Conservation (phyloP, 441 rosid genomes). For the Mallotus japonicus region DNA sequence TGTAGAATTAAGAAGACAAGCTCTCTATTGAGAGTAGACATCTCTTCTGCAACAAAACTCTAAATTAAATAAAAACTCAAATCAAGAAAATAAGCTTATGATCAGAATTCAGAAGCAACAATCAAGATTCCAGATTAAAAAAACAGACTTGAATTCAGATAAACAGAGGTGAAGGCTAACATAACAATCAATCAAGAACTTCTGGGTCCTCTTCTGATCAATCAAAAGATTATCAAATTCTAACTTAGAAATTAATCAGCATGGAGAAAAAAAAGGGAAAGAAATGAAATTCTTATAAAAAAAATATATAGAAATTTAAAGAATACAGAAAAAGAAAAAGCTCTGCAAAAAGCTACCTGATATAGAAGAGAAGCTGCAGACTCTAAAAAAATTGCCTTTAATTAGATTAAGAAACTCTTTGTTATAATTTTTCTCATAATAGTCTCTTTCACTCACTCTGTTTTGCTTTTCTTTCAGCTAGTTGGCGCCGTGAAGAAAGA, state of each 20-base stretch:
- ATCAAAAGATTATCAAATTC: neutral
- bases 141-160: neutral
- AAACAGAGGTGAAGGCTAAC: neutral
- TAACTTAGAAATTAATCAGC: neutral
- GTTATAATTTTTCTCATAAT: too few species aligned
- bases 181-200: neutral
- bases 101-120: slow-evolving; percentile 1
- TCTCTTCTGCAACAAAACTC: slow-evolving; percentile 24
- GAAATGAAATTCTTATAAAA: neutral
- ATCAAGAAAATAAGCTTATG: neutral
- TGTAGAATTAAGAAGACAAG: slow-evolving; percentile 53
- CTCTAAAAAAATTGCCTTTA: too few species aligned
- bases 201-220: neutral
- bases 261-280: neutral
- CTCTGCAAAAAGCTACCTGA: neutral
- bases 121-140: slow-evolving; percentile 2
- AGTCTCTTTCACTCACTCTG: too few species aligned
- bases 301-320: neutral
- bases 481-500: too few species aligned
- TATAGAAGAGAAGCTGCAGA: neutral
- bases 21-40: slow-evolving; percentile 46
- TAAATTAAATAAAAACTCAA: slow-evolving; percentile 5
- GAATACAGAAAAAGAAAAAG: neutral
- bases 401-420: too few species aligned
- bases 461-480: too few species aligned